Conservation (phyloP, 306 rosid genomes). For the Vigna reflexopilosa region DNA sequence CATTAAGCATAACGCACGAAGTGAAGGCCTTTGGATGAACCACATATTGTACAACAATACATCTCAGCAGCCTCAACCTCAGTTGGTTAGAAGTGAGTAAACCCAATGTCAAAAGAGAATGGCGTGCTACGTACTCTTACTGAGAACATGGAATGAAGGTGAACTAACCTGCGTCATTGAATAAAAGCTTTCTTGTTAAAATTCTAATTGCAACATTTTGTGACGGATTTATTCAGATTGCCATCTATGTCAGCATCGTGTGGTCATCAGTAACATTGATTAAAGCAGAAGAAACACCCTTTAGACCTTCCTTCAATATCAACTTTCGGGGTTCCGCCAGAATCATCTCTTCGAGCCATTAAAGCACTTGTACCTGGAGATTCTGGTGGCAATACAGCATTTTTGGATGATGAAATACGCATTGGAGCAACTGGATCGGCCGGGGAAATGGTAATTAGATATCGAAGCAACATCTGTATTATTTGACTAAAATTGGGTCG, state of each 20-base stretch:
- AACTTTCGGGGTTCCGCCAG: constrained; percentile 47
- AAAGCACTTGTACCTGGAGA: constrained; percentile 89
- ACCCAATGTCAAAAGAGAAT: constrained; percentile 13
- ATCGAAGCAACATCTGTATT: constrained; percentile 77
- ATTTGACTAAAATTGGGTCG: constrained; percentile 80
- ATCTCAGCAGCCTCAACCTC: constrained; percentile 82
- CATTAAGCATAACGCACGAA: constrained; percentile 26
- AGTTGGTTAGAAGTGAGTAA: constrained; percentile 43
- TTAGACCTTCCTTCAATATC: constrained; percentile 59
- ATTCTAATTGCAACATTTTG: constrained; percentile 28
- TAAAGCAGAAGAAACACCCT: constrained; percentile 68
- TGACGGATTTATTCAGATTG: constrained; percentile 25
- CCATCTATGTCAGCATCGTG: constrained; percentile 26
- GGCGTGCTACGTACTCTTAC: constrained; percentile 20
- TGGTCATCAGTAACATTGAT: constrained; percentile 55
- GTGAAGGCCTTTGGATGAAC: constrained; percentile 74
- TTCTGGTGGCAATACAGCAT: constrained; percentile 79
- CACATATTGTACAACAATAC: constrained; percentile 67
- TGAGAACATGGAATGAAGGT: constrained; percentile 35
- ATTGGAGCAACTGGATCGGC: constrained; percentile 53
- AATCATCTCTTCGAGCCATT: constrained; percentile 64
- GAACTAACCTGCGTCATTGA: constrained; percentile 17
- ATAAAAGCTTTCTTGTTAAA: background rate
- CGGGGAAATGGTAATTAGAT: constrained; percentile 61
- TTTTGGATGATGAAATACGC: constrained; percentile 58